These are phyloP conservation scores for Didymella pinodella DNA, from an alignment of 2,329 filamentous ascomycete species.

Conservation along the genomic window DNA sequence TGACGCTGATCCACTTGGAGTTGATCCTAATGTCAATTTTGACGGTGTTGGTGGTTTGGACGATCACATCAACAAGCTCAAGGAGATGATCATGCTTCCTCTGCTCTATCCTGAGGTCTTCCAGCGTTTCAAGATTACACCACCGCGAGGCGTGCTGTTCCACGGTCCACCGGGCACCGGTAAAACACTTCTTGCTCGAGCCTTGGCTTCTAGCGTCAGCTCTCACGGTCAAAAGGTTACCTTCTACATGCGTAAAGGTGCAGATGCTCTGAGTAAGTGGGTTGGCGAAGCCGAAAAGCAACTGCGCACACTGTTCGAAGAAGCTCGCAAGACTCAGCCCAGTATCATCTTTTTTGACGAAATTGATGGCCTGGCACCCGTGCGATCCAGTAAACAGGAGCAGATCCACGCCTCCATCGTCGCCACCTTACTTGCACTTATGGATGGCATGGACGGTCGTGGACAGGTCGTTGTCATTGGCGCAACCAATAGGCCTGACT, in stretches of 20 bases:
- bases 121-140: conserved; percentile 87
- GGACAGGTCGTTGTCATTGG: conserved; percentile 96
- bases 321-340: conserved; percentile 92
- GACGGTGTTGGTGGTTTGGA: conserved; percentile 92
- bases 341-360: conserved; percentile 99
- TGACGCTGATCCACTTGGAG: conserved; percentile 92
- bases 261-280: conserved; percentile 98
- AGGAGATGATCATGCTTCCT: conserved; percentile 97
- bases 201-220: conserved; percentile 88
- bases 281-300: conserved; percentile 98
- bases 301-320: conserved; percentile 90
- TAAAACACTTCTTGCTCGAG: conserved; percentile 95
- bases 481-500: conserved; percentile 96
- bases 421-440: conserved; percentile 59
- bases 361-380: conserved; percentile 94
- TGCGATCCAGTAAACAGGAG: conserved; percentile 96
- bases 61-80: conserved; percentile 93
- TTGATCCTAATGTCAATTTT: conserved; percentile 92
- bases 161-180: conserved; percentile 97
- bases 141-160: conserved; percentile 92
- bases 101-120: conserved; percentile 96
- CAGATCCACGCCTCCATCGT: conserved; percentile 96
- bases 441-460: conserved; percentile 62
- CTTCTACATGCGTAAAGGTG: conserved; percentile 99
- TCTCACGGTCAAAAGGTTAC: conserved; percentile 92